Percentiles rank a stretch among this genome's conserved stretches.
Evolutionary conservation across 164 flowering plant species (phyloP).

Genomic region (Liriodendron chinense): DNA sequence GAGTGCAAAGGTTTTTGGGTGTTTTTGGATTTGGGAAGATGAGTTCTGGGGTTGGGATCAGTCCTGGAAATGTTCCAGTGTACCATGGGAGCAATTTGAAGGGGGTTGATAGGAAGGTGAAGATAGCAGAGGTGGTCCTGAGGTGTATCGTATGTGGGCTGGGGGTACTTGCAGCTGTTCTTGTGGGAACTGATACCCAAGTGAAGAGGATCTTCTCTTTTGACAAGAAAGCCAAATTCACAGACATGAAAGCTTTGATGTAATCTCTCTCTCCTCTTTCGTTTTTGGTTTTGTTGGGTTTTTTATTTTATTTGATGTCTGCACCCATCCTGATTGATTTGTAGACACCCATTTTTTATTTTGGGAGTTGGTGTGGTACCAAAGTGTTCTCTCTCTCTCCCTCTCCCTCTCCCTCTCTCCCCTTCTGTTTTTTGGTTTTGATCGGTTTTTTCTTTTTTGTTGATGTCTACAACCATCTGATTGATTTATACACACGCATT

Average conservation of each 20-base stretch:
- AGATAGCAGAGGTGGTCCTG: conserved; percentile 61
- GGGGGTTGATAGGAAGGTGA: conserved; percentile 67
- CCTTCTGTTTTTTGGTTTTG: no score
- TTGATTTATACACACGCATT: no score
- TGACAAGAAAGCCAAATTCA: conserved; percentile 68
- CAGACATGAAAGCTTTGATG: conserved; percentile 94
- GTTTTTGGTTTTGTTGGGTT: no score
- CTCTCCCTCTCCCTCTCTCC: no score
- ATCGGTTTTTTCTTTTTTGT: no score
- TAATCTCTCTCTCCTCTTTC: conserved; percentile 31
- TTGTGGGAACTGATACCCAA: conserved; percentile 71
- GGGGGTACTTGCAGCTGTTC: conserved; percentile 65
- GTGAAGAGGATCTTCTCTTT: conserved; percentile 70
- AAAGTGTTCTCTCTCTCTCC: no score
- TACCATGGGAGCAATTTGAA: conserved; percentile 53
- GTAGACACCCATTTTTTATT: no score
- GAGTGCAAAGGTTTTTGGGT: background rate
- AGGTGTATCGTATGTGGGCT: conserved; percentile 75
- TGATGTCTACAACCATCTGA: no score
- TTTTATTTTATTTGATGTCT: no score
- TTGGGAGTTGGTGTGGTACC: no score
- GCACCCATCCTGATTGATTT: no score
- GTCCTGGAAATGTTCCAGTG: conserved; percentile 78
- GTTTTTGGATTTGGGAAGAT: conserved; percentile 25
- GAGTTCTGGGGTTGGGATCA: conserved; percentile 75